phyloP scores from a whole-genome alignment of 345 rosid species.

The Euphorbia pulcherrima region DNA sequence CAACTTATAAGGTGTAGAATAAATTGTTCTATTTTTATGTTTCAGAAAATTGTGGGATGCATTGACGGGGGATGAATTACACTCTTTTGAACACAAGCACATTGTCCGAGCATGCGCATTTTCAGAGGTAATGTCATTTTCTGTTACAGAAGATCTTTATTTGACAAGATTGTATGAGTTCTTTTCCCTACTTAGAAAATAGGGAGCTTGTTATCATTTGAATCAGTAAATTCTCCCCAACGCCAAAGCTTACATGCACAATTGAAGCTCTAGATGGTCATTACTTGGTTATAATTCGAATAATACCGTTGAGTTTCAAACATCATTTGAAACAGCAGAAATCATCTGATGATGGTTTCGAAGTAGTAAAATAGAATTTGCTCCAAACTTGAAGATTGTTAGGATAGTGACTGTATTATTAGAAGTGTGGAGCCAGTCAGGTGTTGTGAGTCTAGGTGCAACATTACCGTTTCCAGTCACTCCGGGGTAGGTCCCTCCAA shows the following conservation, averaged over 20 bases:
- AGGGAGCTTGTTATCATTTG: neutral
- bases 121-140: slow-evolving; percentile 35
- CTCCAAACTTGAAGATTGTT: neutral
- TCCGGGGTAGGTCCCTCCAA: too few species aligned
- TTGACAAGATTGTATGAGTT: neutral
- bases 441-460: too few species aligned
- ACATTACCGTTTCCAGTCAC: too few species aligned
- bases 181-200: neutral
- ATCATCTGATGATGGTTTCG: neutral
- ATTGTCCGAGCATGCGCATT: slow-evolving; percentile 45
- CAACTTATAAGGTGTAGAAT: neutral
- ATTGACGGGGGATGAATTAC: slow-evolving; percentile 38
- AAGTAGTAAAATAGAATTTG: neutral
- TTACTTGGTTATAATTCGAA: neutral
- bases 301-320: neutral
- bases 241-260: neutral
- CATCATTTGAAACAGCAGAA: neutral
- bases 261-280: neutral
- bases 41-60: slow-evolving; percentile 48
- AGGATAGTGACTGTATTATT: too few species aligned
- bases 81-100: slow-evolving; percentile 45
- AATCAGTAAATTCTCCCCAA: neutral
- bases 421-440: too few species aligned
- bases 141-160: neutral
- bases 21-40: slow-evolving; percentile 5